These are phyloP conservation scores for Pulveroboletus sp. DNA, from an alignment of 768 basidiomycete species.

Conservation along the genomic window DNA sequence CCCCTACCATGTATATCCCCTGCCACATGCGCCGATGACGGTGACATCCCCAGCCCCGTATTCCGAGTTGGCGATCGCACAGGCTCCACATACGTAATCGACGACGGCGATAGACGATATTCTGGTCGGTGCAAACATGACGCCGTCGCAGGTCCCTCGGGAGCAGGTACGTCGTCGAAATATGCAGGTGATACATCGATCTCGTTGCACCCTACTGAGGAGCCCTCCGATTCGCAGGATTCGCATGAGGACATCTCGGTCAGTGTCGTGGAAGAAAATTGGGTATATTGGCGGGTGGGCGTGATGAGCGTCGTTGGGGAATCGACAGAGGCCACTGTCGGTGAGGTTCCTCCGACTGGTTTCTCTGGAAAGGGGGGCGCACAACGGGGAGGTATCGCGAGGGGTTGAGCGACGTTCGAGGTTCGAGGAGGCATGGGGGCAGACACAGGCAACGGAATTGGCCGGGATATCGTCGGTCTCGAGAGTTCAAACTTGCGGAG, in stretches of 20 bases:
- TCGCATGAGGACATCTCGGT: conserved; percentile 8
- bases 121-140: conserved; percentile 33
- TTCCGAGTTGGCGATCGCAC: conserved; percentile 10
- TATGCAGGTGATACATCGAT: conserved; percentile 44
- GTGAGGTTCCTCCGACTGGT: not conserved
- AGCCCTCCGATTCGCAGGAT: conserved; percentile 18
- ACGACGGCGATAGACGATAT: conserved; percentile 20
- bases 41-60: not conserved
- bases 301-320: conserved; percentile 13
- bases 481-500: conserved; percentile 76
- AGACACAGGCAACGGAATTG: conserved; percentile 22
- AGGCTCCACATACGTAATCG: conserved; percentile 17
- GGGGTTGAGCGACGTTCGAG: not conserved
- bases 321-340: conserved; percentile 4
- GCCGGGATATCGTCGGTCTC: conserved; percentile 60
- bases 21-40: not conserved
- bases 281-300: not conserved
- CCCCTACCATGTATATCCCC: no score
- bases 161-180: conserved; percentile 43
- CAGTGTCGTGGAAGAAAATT: conserved; percentile 8
- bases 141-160: conserved; percentile 44
- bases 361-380: conserved; percentile 6
- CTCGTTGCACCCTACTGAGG: conserved; percentile 14
- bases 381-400: conserved; percentile 8
- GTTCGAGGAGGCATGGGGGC: conserved; percentile 7